Percentiles rank a stretch among this genome's conserved stretches.
Evolutionary conservation across 164 flowering plant genomes (phyloP).

Genomic region (Tetrastigma voinierianum): DNA sequence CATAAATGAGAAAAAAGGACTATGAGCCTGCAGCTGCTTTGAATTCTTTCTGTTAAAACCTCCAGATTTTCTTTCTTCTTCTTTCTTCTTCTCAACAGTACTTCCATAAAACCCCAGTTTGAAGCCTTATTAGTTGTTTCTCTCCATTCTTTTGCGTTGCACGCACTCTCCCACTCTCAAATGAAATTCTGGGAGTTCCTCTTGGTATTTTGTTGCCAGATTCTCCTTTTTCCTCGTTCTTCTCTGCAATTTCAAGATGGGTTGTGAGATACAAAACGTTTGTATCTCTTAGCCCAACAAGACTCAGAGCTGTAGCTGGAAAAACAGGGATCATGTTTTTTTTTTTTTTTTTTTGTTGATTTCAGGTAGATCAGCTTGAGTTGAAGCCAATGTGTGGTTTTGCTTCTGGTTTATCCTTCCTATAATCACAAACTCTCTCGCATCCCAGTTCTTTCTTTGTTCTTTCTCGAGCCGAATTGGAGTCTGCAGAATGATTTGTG

Average conservation of each 20-base stretch:
- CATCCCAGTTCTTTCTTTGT: constrained; percentile 51
- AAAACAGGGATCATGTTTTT: not conserved
- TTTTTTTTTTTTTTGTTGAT: constrained; percentile 1
- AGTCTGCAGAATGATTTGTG: not conserved
- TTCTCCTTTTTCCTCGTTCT: constrained; percentile 28
- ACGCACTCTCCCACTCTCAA: constrained; percentile 7
- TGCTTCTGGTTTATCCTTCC: constrained; percentile 56
- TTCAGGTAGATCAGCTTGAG: constrained; percentile 28
- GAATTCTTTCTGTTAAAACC: too few species aligned
- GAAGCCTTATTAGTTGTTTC: too few species aligned
- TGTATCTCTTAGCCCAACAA: constrained; percentile 1
- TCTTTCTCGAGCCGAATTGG: not conserved
- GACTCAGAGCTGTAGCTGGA: not conserved
- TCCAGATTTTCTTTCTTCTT: too few species aligned
- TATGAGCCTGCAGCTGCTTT: too few species aligned
- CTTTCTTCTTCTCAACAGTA: too few species aligned
- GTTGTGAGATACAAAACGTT: constrained; percentile 16
- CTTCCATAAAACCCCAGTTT: too few species aligned
- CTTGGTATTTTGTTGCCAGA: constrained; percentile 22
- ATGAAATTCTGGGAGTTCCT: constrained; percentile 31
- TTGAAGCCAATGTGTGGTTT: constrained; percentile 24
- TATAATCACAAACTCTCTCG: constrained; percentile 79
- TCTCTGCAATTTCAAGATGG: constrained; percentile 19
- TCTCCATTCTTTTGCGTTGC: too few species aligned
- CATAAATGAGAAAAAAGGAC: too few species aligned